Percentiles rank a stretch among this genome's conserved stretches.
phyloP scores from a whole-genome alignment of 352 stramenopile genomes.

The Phytophthora sojae region DNA sequence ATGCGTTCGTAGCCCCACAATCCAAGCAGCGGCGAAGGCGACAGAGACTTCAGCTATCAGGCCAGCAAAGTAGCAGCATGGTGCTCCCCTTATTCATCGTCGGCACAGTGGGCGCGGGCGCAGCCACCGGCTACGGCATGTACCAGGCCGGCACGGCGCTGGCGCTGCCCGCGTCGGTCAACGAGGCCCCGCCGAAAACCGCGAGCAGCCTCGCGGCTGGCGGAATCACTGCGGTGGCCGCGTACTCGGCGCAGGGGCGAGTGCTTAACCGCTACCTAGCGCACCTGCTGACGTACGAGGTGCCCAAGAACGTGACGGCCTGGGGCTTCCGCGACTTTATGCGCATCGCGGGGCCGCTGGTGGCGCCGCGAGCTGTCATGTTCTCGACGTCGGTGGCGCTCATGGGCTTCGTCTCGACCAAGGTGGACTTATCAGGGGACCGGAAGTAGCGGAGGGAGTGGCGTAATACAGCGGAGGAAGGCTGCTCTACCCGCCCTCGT shows the following conservation, averaged over 20 bases:
- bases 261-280: conserved; percentile 66
- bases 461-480: not conserved
- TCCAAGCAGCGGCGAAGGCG: conserved; percentile 15
- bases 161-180: conserved; percentile 43
- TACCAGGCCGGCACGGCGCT: conserved; percentile 65
- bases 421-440: conserved; percentile 46
- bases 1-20: conserved; percentile 14
- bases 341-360: conserved; percentile 63
- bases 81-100: conserved; percentile 78
- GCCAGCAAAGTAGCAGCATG: conserved; percentile 38
- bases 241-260: conserved; percentile 62
- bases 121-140: conserved; percentile 69
- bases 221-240: conserved; percentile 38
- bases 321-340: conserved; percentile 80
- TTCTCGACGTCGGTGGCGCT: conserved; percentile 69
- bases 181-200: conserved; percentile 51
- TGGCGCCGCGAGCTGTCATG: conserved; percentile 69
- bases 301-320: conserved; percentile 68
- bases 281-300: conserved; percentile 75
- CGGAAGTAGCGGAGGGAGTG: conserved; percentile 8
- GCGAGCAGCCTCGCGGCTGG: conserved; percentile 48
- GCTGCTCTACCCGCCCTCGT: not conserved
- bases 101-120: conserved; percentile 51
- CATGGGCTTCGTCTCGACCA: conserved; percentile 78
- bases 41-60: not conserved